These are phyloP conservation scores for Dipodascopsis uninucleata DNA, from an alignment of 805 yeast species.

Conservation along the genomic window DNA sequence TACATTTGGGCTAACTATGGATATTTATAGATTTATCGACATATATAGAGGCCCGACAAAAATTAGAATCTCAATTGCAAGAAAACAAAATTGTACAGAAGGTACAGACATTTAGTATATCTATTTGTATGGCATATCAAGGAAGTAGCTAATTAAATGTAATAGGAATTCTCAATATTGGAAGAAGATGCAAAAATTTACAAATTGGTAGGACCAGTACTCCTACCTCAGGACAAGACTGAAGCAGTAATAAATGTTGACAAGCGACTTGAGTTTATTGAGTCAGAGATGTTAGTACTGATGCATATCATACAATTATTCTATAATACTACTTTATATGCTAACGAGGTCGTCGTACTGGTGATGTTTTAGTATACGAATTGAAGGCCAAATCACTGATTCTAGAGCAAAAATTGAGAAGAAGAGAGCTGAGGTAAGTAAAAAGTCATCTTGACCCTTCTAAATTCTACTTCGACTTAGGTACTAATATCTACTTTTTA, in stretches of 20 bases:
- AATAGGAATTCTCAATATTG: slow-evolving; percentile 59
- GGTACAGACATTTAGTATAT: slow-evolving; percentile 13
- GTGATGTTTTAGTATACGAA: slow-evolving; percentile 43
- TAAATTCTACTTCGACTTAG: background rate
- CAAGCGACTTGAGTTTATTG: slow-evolving; percentile 85
- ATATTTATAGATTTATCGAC: slow-evolving; percentile 39
- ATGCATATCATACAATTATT: background rate
- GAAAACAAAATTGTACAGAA: slow-evolving; percentile 85
- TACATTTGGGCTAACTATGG: slow-evolving; percentile 3
- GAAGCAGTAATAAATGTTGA: slow-evolving; percentile 83
- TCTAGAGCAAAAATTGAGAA: slow-evolving; percentile 55
- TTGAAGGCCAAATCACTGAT: slow-evolving; percentile 63
- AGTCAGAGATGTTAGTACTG: slow-evolving; percentile 57
- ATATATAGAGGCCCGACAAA: slow-evolving; percentile 68
- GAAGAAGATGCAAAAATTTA: slow-evolving; percentile 72
- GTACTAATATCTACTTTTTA: background rate
- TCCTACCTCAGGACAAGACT: slow-evolving; percentile 78
- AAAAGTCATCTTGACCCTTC: background rate
- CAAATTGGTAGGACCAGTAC: slow-evolving; percentile 87
- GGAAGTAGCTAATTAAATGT: background rate
- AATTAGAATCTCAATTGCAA: slow-evolving; percentile 88
- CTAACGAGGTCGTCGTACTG: background rate
- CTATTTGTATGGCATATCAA: background rate
- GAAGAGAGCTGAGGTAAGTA: slow-evolving; percentile 49
- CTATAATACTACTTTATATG: background rate